Evolutionary conservation across 192 early-diverging fungal species (phyloP).

Genomic region (Backusella liffmaniae): DNA sequence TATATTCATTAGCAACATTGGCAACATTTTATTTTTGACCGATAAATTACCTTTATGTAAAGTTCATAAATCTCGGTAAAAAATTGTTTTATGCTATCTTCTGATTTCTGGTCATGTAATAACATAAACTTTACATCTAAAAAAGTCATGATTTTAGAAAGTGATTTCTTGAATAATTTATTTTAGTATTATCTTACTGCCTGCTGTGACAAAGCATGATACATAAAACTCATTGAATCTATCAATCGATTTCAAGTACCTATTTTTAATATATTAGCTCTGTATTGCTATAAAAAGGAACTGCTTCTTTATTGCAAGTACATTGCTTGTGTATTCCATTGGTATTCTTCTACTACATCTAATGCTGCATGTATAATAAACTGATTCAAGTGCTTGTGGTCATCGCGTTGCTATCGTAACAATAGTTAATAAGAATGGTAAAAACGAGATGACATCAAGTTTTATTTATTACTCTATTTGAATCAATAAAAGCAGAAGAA

Average conservation of each 20-base stretch:
- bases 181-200: conserved; percentile 51
- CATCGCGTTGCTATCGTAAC: conserved; percentile 58
- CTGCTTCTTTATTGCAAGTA: conserved; percentile 30
- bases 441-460: background rate
- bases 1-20: background rate
- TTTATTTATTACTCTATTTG: conserved; percentile 23
- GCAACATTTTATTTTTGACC: background rate
- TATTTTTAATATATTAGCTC: conserved; percentile 23
- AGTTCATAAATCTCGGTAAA: conserved; percentile 83
- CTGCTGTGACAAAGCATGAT: conserved; percentile 89
- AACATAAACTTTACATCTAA: conserved; percentile 78
- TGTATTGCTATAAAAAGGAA: background rate
- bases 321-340: conserved; percentile 85
- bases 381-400: conserved; percentile 89
- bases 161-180: background rate
- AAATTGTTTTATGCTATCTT: conserved; percentile 79
- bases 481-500: conserved; percentile 33
- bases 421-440: background rate
- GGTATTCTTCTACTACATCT: conserved; percentile 94
- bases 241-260: conserved; percentile 94
- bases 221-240: conserved; percentile 93
- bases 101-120: conserved; percentile 74
- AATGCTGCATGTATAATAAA: conserved; percentile 96
- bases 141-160: background rate
- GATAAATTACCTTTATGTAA: conserved; percentile 73